phyloP scores from a whole-genome alignment of 1,284 basidiomycete species.

The Entoloma clypeatum region DNA sequence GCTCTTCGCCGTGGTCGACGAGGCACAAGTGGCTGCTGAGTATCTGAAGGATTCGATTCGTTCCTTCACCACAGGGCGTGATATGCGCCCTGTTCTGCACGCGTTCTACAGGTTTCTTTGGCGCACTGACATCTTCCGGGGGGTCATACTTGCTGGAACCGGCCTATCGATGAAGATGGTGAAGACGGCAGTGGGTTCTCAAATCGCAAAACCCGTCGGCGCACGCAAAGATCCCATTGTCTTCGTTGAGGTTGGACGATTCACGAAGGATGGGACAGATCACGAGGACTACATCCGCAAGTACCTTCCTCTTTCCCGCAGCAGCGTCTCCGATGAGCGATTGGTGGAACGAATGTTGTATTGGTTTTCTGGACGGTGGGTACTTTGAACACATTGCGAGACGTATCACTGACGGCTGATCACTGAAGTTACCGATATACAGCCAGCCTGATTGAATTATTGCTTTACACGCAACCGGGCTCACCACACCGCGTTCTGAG shows the following conservation, averaged over 20 bases:
- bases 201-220: conserved; percentile 4
- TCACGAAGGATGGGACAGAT: conserved; percentile 1
- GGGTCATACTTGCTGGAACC: conserved; percentile 14
- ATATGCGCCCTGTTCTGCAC: conserved; percentile 3
- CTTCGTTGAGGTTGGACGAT: conserved; percentile 10
- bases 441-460: conserved; percentile 10
- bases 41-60: conserved; percentile 8
- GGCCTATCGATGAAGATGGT: no score
- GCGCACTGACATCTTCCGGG: conserved; percentile 4
- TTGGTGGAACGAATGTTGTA: conserved; percentile 12
- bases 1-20: conserved; percentile 12
- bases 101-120: conserved; percentile 10
- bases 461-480: conserved; percentile 8
- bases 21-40: conserved; percentile 13
- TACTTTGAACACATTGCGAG: background rate
- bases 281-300: conserved; percentile 11
- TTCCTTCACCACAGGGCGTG: conserved; percentile 9
- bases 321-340: conserved; percentile 11
- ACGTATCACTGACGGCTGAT: background rate
- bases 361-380: conserved; percentile 13
- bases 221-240: background rate
- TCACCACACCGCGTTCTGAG: conserved; percentile 14
- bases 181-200: conserved; percentile 5
- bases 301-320: conserved; percentile 1
- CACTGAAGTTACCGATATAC: conserved; percentile 8